Conservation (phyloP, 1,139 yeast species). For the Scheffersomyces titani region DNA sequence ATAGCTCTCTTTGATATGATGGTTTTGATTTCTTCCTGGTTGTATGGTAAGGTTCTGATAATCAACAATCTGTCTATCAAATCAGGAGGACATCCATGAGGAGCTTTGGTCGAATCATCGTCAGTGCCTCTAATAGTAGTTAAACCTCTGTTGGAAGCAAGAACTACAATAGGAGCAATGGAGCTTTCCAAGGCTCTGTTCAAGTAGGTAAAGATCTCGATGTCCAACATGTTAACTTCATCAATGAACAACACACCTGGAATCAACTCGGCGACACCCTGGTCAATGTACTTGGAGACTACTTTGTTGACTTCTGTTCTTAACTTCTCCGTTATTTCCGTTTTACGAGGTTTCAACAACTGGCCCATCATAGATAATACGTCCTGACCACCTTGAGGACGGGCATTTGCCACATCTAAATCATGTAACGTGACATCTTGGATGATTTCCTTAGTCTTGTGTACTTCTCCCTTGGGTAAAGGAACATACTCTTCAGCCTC, state of each 20-base stretch:
- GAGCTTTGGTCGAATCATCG: constrained; percentile 67
- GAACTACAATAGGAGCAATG: constrained; percentile 91
- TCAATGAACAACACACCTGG: constrained; percentile 98
- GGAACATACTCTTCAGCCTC: constrained; percentile 99
- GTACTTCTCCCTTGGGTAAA: constrained; percentile 97
- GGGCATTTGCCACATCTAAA: constrained; percentile 91
- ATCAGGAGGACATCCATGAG: constrained; percentile 98
- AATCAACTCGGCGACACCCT: constrained; percentile 95
- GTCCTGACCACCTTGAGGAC: constrained; percentile 99
- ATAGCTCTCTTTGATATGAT: constrained; percentile 81
- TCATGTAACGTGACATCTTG: constrained; percentile 97
- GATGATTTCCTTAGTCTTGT: constrained; percentile 95
- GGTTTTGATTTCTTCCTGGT: constrained; percentile 75
- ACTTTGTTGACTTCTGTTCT: constrained; percentile 93
- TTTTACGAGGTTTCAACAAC: constrained; percentile 89
- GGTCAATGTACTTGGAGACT: constrained; percentile 93
- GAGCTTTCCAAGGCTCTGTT: constrained; percentile 90
- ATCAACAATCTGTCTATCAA: constrained; percentile 86
- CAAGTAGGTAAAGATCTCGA: constrained; percentile 91
- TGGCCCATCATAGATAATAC: constrained; percentile 99
- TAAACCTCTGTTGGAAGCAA: constrained; percentile 94
- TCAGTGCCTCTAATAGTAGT: constrained; percentile 92
- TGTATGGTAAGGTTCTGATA: constrained; percentile 88
- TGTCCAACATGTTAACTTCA: constrained; percentile 96
- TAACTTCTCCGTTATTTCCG: constrained; percentile 97